Evolutionary conservation across 345 rosid genomes (phyloP).

Genomic region (Gossypium mustelinum): DNA sequence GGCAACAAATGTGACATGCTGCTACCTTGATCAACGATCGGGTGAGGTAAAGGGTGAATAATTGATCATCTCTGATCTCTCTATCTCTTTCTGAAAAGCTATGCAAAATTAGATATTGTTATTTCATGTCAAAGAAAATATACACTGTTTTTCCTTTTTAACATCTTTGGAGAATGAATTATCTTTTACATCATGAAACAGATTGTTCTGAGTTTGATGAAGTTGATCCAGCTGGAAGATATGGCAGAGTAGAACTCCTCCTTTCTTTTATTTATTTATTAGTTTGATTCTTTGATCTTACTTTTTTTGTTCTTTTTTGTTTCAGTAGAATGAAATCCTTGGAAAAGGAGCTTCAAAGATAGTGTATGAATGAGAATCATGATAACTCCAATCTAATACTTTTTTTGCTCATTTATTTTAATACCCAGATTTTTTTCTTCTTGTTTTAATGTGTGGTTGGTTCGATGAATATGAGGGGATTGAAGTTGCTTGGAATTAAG

Average conservation of each 20-base stretch:
- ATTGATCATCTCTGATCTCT: background rate
- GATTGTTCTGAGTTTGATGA: slow-evolving; percentile 73
- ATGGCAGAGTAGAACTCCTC: slow-evolving; percentile 63
- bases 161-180: slow-evolving; percentile 45
- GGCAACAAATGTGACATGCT: too few relatives aligned
- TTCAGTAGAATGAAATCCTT: slow-evolving; percentile 80
- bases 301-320: slow-evolving; percentile 8
- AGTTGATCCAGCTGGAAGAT: slow-evolving; percentile 97
- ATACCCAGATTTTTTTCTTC: slow-evolving; percentile 6
- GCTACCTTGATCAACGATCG: too few relatives aligned
- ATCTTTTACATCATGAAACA: slow-evolving; percentile 40
- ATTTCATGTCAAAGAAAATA: too few relatives aligned
- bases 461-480: slow-evolving; percentile 84
- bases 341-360: slow-evolving; percentile 98
- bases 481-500: slow-evolving; percentile 99
- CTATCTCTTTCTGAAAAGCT: background rate
- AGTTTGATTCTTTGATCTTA: slow-evolving; percentile 4
- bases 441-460: too few relatives aligned
- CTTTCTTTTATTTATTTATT: background rate
- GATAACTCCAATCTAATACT: too few relatives aligned
- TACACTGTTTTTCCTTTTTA: background rate
- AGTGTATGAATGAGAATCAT: slow-evolving; percentile 40
- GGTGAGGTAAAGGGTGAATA: background rate
- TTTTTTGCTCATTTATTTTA: background rate
- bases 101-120: too few relatives aligned